These are phyloP conservation scores for Hemileccinum impolitum DNA, from an alignment of 768 basidiomycete species.

Conservation along the genomic window DNA sequence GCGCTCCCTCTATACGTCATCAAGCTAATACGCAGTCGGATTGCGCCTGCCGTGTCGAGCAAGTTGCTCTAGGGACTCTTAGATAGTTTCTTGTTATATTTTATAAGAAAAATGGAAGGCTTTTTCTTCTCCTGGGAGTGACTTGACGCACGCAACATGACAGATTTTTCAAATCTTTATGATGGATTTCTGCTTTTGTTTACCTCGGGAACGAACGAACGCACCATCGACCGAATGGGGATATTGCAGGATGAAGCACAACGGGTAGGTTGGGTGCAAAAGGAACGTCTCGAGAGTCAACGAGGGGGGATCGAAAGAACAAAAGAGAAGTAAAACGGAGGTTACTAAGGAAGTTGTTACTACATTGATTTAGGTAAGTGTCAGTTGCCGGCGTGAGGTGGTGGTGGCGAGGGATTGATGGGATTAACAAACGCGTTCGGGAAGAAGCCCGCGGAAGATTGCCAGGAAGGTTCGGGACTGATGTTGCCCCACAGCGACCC, in stretches of 20 bases:
- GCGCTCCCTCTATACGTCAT: slow-evolving; percentile 89
- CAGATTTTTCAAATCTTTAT: slow-evolving; percentile 34
- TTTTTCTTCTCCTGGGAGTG: too few relatives aligned
- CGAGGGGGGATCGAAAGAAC: background rate
- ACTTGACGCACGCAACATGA: background rate
- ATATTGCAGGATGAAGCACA: slow-evolving; percentile 30
- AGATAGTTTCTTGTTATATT: background rate
- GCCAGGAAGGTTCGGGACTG: slow-evolving; percentile 46
- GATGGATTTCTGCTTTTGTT: slow-evolving; percentile 34
- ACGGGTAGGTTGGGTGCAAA: background rate
- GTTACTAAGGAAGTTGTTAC: slow-evolving; percentile 14
- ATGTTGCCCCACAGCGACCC: slow-evolving; percentile 44
- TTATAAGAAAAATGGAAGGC: too few relatives aligned
- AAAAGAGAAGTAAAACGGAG: background rate
- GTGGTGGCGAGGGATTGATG: slow-evolving; percentile 49
- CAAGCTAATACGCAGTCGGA: slow-evolving; percentile 79
- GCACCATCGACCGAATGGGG: slow-evolving; percentile 10
- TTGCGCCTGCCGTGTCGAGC: slow-evolving; percentile 91
- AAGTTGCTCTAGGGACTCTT: slow-evolving; percentile 62
- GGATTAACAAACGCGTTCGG: slow-evolving; percentile 45
- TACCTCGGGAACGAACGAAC: slow-evolving; percentile 16
- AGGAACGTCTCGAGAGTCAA: slow-evolving; percentile 14
- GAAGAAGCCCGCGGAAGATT: slow-evolving; percentile 45
- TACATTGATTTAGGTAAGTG: slow-evolving; percentile 19
- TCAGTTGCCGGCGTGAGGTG: slow-evolving; percentile 36